phyloP scores from a whole-genome alignment of 345 rosid species.

The Pseudoturritis turrita region DNA sequence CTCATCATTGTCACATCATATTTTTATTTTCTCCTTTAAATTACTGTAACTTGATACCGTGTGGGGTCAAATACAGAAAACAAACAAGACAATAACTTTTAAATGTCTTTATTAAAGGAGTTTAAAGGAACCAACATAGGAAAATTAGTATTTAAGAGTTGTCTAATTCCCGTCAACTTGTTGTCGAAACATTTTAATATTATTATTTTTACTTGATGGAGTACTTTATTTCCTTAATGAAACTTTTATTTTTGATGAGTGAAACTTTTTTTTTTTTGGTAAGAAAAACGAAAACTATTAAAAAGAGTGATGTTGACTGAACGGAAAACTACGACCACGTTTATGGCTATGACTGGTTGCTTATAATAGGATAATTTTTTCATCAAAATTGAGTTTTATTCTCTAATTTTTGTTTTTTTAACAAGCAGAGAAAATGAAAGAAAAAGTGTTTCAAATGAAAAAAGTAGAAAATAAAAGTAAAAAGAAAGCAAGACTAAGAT shows the following conservation, averaged over 20 bases:
- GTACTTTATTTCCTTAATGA: neutral
- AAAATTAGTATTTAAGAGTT: conserved; percentile 7
- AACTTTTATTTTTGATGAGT: neutral
- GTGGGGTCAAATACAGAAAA: conserved; percentile 22
- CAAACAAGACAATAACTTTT: conserved; percentile 18
- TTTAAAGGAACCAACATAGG: conserved; percentile 24
- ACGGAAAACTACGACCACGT: neutral
- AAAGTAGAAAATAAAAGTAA: too few species aligned
- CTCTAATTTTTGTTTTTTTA: too few species aligned
- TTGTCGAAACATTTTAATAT: conserved; percentile 1
- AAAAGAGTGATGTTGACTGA: conserved; percentile 19
- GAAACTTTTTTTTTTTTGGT: neutral
- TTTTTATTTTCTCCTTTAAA: neutral
- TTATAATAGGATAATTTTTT: too few species aligned
- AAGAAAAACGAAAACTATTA: neutral
- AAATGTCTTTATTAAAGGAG: conserved; percentile 18
- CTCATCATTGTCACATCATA: conserved; percentile 22
- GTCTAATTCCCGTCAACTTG: conserved; percentile 16
- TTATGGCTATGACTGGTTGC: too few species aligned
- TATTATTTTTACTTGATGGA: neutral
- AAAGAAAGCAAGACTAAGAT: neutral
- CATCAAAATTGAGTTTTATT: too few species aligned
- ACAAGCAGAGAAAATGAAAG: too few species aligned
- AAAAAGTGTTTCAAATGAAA: too few species aligned
- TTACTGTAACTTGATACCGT: conserved; percentile 23